Evolutionary conservation across 2,329 filamentous ascomycete genomes (phyloP), one percentile per base, ranked within the genome.

Genomic region (Colletotrichum viniferum): DNA sequence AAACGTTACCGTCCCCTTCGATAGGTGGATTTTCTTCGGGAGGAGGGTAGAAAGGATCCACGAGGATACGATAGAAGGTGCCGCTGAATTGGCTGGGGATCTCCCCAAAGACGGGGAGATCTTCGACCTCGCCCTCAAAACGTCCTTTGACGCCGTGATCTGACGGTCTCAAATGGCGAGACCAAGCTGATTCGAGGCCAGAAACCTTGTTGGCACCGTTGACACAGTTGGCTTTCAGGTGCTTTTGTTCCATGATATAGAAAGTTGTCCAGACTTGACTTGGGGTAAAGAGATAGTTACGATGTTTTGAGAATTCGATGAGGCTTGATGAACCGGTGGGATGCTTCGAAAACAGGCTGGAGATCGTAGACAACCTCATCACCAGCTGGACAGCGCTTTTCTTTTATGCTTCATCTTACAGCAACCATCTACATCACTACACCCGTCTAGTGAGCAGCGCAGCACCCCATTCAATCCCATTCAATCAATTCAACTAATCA

Each of bases 1-100:
- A 81, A 48, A 87, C 79, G 61, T 82, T 83, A 0, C 85, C 85
- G 63, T 86, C 85, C 1, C 85, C 85, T 6, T 65, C 38, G 5
- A 65, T 21, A 18, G 36, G 62, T 9, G 62, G 36, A 1, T 65
- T 65, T 6, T 52, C 24, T 34, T 30, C 24, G 2, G 36, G 36
- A 7, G 62, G 21, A 5, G n/a, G 24, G 6, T 65, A 52, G 18
- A 65, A 65, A 9, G 62, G 36, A 4, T 52, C 21, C 2, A 26
- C 36, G 4, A 65, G 24, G 24, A 65, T 65, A 21, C 38, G 26
- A 4, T 48, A 48, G 18, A 65, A 65, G 38, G 62, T 52, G 16
- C 62, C 34, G 24, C 26, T 30, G 14, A 65, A 18, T n/a, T 65
- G 62, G 14, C 26, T 14, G 2, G 34, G 36, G 2, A 65, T 52